Evolutionary conservation across 306 rosid genomes (phyloP).

Genomic region (Pueraria montana): DNA sequence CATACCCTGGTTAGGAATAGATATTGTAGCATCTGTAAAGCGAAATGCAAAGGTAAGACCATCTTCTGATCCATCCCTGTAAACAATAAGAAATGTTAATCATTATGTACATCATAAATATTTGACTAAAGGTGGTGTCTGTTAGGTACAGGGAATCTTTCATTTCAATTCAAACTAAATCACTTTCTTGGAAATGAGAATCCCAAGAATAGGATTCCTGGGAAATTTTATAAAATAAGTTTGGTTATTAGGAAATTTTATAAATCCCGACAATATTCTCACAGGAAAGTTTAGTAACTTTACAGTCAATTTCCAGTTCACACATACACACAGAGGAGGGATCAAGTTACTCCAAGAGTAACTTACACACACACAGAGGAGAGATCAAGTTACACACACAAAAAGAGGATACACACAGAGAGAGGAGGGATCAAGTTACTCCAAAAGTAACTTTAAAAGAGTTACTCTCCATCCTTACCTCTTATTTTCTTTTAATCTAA

Average conservation of each 20-base stretch:
- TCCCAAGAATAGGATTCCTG: background rate
- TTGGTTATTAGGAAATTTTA: conserved; percentile 1
- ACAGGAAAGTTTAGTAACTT: background rate
- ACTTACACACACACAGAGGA: too few species aligned
- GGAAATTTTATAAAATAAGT: background rate
- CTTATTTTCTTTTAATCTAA: too few species aligned
- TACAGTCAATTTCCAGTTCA: background rate
- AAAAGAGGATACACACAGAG: too few species aligned
- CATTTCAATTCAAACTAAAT: background rate
- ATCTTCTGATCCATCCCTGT: conserved; percentile 89
- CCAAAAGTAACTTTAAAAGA: too few species aligned
- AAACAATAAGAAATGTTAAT: conserved; percentile 45
- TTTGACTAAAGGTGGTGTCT: background rate
- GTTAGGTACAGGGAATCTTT: background rate
- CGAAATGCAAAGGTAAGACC: conserved; percentile 99
- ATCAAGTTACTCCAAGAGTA: too few species aligned
- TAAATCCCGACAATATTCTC: background rate
- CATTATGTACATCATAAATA: background rate
- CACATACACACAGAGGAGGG: too few species aligned
- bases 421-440: too few species aligned
- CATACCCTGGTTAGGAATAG: conserved; percentile 93
- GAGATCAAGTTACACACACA: too few species aligned
- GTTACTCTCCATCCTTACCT: too few species aligned
- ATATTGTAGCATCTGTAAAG: conserved; percentile 88
- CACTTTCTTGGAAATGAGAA: background rate